Evolutionary conservation across 1,139 yeast species (phyloP).

Genomic region (Debaryomyces robertsiae): DNA sequence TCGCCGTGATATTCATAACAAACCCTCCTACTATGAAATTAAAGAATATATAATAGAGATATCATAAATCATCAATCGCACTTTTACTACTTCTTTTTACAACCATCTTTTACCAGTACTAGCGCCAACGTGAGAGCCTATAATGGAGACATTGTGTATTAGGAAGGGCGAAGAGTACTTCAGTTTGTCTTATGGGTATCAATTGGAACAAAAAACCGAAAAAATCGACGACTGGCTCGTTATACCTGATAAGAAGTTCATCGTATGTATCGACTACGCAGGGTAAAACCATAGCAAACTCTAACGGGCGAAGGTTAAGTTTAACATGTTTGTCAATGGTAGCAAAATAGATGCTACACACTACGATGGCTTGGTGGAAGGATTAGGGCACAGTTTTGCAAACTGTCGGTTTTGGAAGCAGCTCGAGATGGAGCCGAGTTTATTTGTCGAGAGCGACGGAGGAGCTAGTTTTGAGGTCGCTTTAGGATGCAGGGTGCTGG

Average conservation of each 20-base stretch:
- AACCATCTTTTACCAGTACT: constrained; percentile 3
- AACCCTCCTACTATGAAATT: not conserved
- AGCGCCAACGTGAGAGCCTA: not conserved
- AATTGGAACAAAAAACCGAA: constrained; percentile 1
- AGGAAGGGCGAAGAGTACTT: constrained; percentile 17
- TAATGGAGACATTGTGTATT: constrained; percentile 9
- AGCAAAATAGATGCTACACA: constrained; percentile 12
- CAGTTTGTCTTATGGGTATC: constrained; percentile 15
- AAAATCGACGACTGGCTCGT: constrained; percentile 8
- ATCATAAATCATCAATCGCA: constrained; percentile 1
- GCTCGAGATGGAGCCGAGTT: constrained; percentile 18
- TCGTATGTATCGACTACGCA: constrained; percentile 16
- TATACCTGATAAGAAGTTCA: constrained; percentile 15
- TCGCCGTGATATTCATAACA: constrained; percentile 9
- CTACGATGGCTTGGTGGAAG: constrained; percentile 19
- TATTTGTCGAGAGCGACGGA: constrained; percentile 15
- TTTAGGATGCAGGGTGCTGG: constrained; percentile 25
- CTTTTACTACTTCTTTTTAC: constrained; percentile 6
- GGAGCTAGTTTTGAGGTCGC: constrained; percentile 16
- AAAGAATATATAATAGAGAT: not conserved
- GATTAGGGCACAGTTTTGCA: constrained; percentile 13
- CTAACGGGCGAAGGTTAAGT: constrained; percentile 14
- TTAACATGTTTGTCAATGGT: constrained; percentile 21
- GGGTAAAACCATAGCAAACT: constrained; percentile 1
- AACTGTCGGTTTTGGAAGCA: constrained; percentile 21